phyloP scores from a whole-genome alignment of 345 rosid genomes.

The Isatis tinctoria region DNA sequence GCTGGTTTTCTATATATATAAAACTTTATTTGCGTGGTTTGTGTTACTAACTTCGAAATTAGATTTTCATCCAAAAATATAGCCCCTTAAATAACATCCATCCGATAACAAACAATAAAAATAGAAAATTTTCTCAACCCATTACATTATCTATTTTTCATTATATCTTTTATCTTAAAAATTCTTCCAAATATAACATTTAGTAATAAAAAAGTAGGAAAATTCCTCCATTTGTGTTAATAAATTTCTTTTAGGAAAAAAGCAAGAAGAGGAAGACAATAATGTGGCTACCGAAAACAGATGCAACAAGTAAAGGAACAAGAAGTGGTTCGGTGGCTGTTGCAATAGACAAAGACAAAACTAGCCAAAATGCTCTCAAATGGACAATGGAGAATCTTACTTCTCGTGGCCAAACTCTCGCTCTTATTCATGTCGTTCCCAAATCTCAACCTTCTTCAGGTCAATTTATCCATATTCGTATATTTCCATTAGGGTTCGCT shows the following conservation, averaged over 20 bases:
- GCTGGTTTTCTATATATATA: neutral
- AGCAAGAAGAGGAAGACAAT: neutral
- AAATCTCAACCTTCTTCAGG: constrained; percentile 32
- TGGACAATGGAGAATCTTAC: constrained; percentile 81
- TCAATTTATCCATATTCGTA: neutral
- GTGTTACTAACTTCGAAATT: constrained; percentile 8
- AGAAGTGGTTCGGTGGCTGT: constrained; percentile 62
- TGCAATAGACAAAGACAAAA: constrained; percentile 78
- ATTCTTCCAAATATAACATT: neutral
- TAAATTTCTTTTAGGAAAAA: neutral
- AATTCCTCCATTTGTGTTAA: neutral
- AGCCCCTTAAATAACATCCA: constrained; percentile 6
- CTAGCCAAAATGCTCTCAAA: constrained; percentile 68
- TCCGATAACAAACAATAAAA: neutral
- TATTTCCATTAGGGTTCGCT: neutral
- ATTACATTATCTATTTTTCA: neutral
- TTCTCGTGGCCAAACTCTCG: constrained; percentile 59
- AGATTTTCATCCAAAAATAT: constrained; percentile 7
- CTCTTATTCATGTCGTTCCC: constrained; percentile 64
- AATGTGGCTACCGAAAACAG: constrained; percentile 44
- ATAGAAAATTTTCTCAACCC: neutral
- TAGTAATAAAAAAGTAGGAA: neutral
- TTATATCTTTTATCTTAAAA: neutral
- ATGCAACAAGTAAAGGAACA: constrained; percentile 30
- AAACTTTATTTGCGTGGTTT: constrained; percentile 6